phyloP scores from a whole-genome alignment of 495 filamentous ascomycete genomes.

The Massariosphaeria phaeospora region DNA sequence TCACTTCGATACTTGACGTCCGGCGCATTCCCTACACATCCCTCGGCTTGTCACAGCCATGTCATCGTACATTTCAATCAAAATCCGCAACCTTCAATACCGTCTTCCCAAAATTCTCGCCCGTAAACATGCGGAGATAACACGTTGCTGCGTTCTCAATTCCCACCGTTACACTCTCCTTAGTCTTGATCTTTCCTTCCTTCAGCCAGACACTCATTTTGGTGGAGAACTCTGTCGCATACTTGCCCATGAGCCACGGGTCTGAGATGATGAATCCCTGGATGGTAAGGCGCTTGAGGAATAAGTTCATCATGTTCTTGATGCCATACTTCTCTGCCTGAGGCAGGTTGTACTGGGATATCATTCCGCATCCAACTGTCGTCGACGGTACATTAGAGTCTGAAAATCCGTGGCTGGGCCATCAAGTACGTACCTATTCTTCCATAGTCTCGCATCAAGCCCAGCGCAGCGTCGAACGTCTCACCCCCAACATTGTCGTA shows the following conservation, averaged over 20 bases:
- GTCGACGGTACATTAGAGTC: too few relatives aligned
- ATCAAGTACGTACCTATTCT: conserved; percentile 60
- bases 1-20: too few relatives aligned
- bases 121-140: conserved; percentile 70
- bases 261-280: conserved; percentile 73
- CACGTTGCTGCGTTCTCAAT: conserved; percentile 78
- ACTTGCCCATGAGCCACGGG: conserved; percentile 53
- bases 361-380: conserved; percentile 55
- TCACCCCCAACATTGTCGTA: conserved; percentile 90
- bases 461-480: conserved; percentile 67
- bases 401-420: too few relatives aligned
- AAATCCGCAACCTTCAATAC: conserved; percentile 60
- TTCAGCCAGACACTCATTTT: conserved; percentile 60
- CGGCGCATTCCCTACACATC: too few relatives aligned
- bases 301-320: conserved; percentile 55
- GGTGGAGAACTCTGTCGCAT: conserved; percentile 52
- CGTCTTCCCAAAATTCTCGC: conserved; percentile 87
- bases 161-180: conserved; percentile 63
- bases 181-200: conserved; percentile 70
- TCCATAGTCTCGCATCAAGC: conserved; percentile 61
- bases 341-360: conserved; percentile 69
- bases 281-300: conserved; percentile 54
- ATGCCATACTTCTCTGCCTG: conserved; percentile 58
- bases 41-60: too few relatives aligned
- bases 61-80: too few relatives aligned